phyloP scores from a whole-genome alignment of 345 rosid species.

The Pistacia integerrima region DNA sequence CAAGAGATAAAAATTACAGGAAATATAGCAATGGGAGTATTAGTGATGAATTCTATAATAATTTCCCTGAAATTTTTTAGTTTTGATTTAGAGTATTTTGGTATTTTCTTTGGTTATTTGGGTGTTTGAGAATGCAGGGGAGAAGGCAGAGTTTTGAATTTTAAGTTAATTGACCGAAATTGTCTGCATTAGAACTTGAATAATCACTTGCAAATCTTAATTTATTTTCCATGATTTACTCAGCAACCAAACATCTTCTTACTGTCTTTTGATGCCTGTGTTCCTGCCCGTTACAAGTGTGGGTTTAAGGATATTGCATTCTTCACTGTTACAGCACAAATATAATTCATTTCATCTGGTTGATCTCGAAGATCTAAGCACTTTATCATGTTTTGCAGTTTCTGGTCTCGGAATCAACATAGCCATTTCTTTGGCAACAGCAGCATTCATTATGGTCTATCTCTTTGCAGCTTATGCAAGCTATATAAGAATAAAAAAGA shows the following conservation, averaged over 20 bases:
- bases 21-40: too few relatives aligned
- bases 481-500: conserved; percentile 27
- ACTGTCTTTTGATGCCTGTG: neutral
- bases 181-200: neutral
- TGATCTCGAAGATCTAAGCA: neutral
- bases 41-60: too few relatives aligned
- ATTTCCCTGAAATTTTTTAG: neutral
- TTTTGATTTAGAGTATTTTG: neutral
- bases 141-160: neutral
- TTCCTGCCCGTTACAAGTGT: neutral
- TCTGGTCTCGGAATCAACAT: conserved; percentile 25
- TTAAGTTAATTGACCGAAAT: neutral
- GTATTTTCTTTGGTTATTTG: neutral
- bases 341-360: neutral
- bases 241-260: neutral
- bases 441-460: conserved; percentile 39
- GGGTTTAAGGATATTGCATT: neutral
- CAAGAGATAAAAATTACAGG: too few relatives aligned
- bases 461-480: conserved; percentile 32
- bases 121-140: neutral
- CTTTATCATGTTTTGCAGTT: conserved; percentile 18
- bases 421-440: conserved; percentile 33
- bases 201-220: neutral
- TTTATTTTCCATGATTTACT: neutral
- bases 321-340: neutral